A percentile compares a stretch with the other conserved stretches of the same genome.
Evolutionary conservation across 208 protist species (phyloP).

Genomic region (Leptomonas pyrrhocoris): DNA sequence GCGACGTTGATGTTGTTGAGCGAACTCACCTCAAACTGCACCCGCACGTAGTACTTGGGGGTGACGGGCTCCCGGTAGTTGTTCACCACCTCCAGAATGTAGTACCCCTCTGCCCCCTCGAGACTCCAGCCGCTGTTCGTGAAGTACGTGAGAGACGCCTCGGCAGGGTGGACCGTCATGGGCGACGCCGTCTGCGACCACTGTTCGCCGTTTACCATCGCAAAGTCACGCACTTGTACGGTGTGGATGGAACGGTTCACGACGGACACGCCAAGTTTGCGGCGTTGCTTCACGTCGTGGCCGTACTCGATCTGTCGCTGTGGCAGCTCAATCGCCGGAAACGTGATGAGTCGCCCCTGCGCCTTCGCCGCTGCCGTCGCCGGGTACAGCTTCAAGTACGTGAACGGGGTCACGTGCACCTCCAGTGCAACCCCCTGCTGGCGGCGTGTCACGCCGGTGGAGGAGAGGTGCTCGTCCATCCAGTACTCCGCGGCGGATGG

Average conservation of each 20-base stretch:
- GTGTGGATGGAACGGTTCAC: slow-evolving; percentile 58
- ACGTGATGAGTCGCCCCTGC: slow-evolving; percentile 22
- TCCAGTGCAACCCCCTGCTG: slow-evolving; percentile 48
- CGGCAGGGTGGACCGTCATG: slow-evolving; percentile 45
- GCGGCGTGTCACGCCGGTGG: slow-evolving; percentile 31
- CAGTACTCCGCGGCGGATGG: slow-evolving; percentile 54
- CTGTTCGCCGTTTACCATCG: slow-evolving; percentile 54
- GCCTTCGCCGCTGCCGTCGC: slow-evolving; percentile 7
- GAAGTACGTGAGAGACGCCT: slow-evolving; percentile 71
- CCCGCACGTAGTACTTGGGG: slow-evolving; percentile 48
- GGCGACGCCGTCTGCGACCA: slow-evolving; percentile 51
- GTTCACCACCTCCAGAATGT: slow-evolving; percentile 70
- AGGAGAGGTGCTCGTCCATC: slow-evolving; percentile 33
- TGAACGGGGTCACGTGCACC: slow-evolving; percentile 41
- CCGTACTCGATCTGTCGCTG: slow-evolving; percentile 54
- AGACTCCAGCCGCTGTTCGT: slow-evolving; percentile 70
- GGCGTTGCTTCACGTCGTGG: slow-evolving; percentile 46
- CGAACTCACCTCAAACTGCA: slow-evolving; percentile 76
- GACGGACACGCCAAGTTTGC: slow-evolving; percentile 59
- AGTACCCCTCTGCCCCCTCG: slow-evolving; percentile 70
- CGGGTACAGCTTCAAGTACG: slow-evolving; percentile 49
- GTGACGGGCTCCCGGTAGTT: slow-evolving; percentile 34
- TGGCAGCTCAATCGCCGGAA: slow-evolving; percentile 48
- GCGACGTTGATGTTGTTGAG: slow-evolving; percentile 64
- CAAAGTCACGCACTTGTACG: slow-evolving; percentile 33